Evolutionary conservation across 2,329 filamentous ascomycete genomes (phyloP).

Genomic region (Zymoseptoria tritici): DNA sequence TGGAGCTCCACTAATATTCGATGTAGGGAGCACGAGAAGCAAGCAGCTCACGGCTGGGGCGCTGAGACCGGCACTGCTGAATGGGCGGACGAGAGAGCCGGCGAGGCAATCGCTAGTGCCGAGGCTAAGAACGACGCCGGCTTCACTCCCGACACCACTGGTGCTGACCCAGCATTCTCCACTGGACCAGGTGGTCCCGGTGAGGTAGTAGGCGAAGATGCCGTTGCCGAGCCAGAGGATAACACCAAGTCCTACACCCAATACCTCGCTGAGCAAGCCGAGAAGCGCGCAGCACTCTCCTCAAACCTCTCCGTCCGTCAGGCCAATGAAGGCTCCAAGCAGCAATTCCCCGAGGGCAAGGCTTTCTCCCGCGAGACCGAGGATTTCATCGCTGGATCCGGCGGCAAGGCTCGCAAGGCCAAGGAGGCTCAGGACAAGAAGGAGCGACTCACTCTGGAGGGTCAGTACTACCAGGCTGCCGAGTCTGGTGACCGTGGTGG

Average conservation of each 20-base stretch:
- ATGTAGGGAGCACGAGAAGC: constrained; percentile 70
- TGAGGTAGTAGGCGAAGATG: constrained; percentile 24
- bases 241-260: constrained; percentile 85
- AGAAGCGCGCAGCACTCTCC: constrained; percentile 68
- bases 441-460: constrained; percentile 80
- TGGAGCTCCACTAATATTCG: constrained; percentile 18
- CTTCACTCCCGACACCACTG: constrained; percentile 26
- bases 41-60: constrained; percentile 85
- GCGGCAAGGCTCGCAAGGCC: constrained; percentile 69
- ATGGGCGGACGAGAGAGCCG: constrained; percentile 85
- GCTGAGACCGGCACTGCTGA: constrained; percentile 69
- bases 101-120: constrained; percentile 73
- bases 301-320: constrained; percentile 68
- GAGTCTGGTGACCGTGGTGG: constrained; percentile 50
- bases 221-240: constrained; percentile 49
- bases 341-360: constrained; percentile 90
- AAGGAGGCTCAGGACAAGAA: constrained; percentile 82
- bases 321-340: constrained; percentile 88
- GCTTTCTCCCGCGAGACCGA: constrained; percentile 55
- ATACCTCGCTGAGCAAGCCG: constrained; percentile 70
- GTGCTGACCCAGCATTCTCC: constrained; percentile 38
- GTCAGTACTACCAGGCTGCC: constrained; percentile 53
- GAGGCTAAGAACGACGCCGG: constrained; percentile 24
- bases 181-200: constrained; percentile 35
- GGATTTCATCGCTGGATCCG: constrained; percentile 63